Base-by-base conservation (phyloP, 805 yeast species). In the Ogataea pini region DNA sequence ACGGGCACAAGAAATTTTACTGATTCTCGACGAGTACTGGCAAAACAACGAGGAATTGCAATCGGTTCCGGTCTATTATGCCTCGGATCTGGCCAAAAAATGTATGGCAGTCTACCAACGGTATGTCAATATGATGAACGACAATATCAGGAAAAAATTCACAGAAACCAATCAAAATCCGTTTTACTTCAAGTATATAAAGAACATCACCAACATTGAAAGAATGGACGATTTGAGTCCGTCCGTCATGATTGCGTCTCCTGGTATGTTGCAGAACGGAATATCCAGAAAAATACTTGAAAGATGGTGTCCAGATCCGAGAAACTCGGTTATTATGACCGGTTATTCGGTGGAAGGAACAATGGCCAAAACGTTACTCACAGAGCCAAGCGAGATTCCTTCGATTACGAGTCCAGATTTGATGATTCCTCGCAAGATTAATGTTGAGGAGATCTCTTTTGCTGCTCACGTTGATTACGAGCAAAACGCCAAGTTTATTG, bases 381-480 rank as follows among this genome's bases (percentile, higher is more conserved):
- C 89, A 20, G 97, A 91, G 59, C 99, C 99, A 0, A 80, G 81
- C 32, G 86, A 89, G n/a, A 89, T 94, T 42, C 95, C 94, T 1
- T 85, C 97, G 0, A 71, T 82, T 19, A 72, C 75, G n/a, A 89
- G 88, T 56, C 88, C 96, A 0, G 97, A 90, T 51, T 71, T 83
- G 16, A 79, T 82, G 50, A 85, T 94, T 34, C 97, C 98, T 4
- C 81, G 99, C 61, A 77, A 97, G 54, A 70, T 95, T 47, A 80
- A 79, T 40, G 84, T 94, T 14, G 97, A 92, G 55, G 99, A 94
- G 67, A 85, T 94, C 3, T 91, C 98, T 1, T 94, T 94, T 75
- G 98, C 99, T n/a, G 99, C 99, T 0, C 99, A 94, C 68, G 99
- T 94, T 18, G 99, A 94, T 64, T 94, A 86, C 67, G 89, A 87